Percentiles rank a stretch among this genome's conserved stretches.
Conservation (phyloP, 1,284 basidiomycete species). For the Flammula alnicola region DNA sequence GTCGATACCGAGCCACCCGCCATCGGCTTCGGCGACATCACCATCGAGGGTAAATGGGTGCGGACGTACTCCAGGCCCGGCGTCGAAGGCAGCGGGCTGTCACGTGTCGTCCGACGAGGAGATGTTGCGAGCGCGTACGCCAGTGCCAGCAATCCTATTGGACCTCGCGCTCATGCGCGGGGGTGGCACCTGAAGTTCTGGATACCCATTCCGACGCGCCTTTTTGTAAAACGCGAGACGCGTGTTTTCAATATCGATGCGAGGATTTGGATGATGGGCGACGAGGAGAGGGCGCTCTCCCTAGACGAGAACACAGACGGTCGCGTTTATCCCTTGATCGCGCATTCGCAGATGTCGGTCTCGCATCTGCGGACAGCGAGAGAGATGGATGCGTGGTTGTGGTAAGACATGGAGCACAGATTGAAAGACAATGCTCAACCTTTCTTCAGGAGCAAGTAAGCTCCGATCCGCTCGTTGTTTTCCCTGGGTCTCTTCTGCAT, state of each 20-base stretch:
- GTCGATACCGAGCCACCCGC: neutral
- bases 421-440: too few species aligned
- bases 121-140: constrained; percentile 1
- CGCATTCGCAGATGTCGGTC: constrained; percentile 33
- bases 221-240: constrained; percentile 39
- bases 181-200: constrained; percentile 38
- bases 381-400: constrained; percentile 25
- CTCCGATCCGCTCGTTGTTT: neutral
- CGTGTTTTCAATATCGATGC: constrained; percentile 32
- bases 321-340: constrained; percentile 18
- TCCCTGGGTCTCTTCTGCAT: too few species aligned
- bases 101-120: constrained; percentile 1
- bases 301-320: constrained; percentile 18
- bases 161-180: constrained; percentile 3
- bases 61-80: constrained; percentile 22
- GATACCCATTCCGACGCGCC: constrained; percentile 35
- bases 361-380: constrained; percentile 36
- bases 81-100: constrained; percentile 12
- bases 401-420: neutral
- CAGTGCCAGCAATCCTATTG: constrained; percentile 1
- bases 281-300: constrained; percentile 17
- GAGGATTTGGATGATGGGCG: constrained; percentile 31
- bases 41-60: constrained; percentile 29
- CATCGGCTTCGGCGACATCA: constrained; percentile 22
- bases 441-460: neutral